These are phyloP conservation scores for Aspergillus neoniger DNA, from an alignment of 2,329 filamentous ascomycete genomes.

Conservation along the genomic window DNA sequence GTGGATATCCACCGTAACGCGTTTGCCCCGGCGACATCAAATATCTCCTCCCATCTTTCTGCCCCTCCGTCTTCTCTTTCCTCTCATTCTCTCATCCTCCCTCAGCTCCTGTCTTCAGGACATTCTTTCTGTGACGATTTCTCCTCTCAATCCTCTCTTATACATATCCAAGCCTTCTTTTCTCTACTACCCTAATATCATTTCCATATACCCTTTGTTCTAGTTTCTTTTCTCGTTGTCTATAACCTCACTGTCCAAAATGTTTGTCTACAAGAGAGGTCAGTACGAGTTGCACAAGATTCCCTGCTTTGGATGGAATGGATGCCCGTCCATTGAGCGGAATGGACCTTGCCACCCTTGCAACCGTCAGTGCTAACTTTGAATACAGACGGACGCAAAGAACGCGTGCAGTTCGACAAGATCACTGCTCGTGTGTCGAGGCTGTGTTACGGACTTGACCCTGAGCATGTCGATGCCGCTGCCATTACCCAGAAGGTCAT, in stretches of 20 bases:
- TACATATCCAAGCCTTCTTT: constrained; percentile 7
- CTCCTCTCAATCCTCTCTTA: constrained; percentile 5
- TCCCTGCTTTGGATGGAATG: neutral
- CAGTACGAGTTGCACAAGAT: constrained; percentile 29
- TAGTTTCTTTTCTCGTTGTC: constrained; percentile 16
- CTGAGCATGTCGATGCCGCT: constrained; percentile 93
- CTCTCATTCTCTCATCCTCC: constrained; percentile 24
- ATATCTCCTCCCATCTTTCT: constrained; percentile 30
- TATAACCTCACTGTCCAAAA: constrained; percentile 37
- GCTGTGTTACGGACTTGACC: constrained; percentile 95
- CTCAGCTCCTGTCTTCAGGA: constrained; percentile 18
- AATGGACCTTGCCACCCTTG: constrained; percentile 22
- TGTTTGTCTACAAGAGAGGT: constrained; percentile 68
- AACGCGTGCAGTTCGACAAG: constrained; percentile 99
- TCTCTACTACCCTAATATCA: constrained; percentile 17
- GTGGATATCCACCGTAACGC: constrained; percentile 32
- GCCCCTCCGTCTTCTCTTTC: constrained; percentile 33
- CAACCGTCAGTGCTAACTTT: constrained; percentile 22
- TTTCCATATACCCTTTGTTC: constrained; percentile 28
- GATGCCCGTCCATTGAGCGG: neutral
- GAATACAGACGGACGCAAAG: constrained; percentile 87
- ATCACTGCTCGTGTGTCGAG: constrained; percentile 98
- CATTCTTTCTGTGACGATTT: constrained; percentile 7
- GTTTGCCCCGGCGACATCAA: constrained; percentile 36
- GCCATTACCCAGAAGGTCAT: constrained; percentile 99